Base-by-base conservation (phyloP, 345 rosid species). In the Chamaenerion angustifolium region DNA sequence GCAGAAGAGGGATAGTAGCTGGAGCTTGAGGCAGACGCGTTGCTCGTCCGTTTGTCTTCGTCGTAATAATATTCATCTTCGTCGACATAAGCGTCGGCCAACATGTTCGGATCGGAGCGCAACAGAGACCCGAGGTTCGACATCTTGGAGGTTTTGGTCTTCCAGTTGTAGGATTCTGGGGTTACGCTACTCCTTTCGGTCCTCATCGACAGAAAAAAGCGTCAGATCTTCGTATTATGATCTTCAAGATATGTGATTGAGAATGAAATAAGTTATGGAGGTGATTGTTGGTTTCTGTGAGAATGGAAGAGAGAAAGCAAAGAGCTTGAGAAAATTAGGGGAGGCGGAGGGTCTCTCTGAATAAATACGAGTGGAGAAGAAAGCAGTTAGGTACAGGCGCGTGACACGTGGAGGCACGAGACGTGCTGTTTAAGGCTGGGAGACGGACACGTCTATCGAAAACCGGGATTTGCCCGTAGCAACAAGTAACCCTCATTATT, bases 101-200 rank as follows among this genome's bases (percentile, higher is more conserved):
- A 65, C 40, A 46, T 15, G 0, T 53, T 40, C 9, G 71, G 72
- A 13, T 83, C 84, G 8, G 77, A 62, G n/a, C 56, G 56, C 58
- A 87, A 74, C 59, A 81, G 72, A 17, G 78, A 71, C n/a, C 78
- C 83, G n/a, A 87, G 64, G 23, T 73, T 77, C n/a, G 74, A 78
- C 40, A 86, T 59, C 12, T 61, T 64, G 67, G 57, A 59, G 14
- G 40, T 44, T 45, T 14, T 40, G 73, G 42, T 67, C 21, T 14
- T 41, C 35, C 43, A 2, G 15, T 54, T 47, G 40, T 40, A 31
- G 8, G 3, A 3, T 31, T 31, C 8, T 31, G 37, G 37, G 10
- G 6, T 31, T 31, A 8, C 37, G 37, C 51, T 2, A 56, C 37
- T 62, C 60, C 40, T 17, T 61, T 18, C 25, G 51, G 46, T 4